Percentiles rank a stretch among this genome's conserved stretches.
These are phyloP conservation scores for Rhizopogon rudus DNA, from an alignment of 768 basidiomycete genomes.

Conservation along the genomic window DNA sequence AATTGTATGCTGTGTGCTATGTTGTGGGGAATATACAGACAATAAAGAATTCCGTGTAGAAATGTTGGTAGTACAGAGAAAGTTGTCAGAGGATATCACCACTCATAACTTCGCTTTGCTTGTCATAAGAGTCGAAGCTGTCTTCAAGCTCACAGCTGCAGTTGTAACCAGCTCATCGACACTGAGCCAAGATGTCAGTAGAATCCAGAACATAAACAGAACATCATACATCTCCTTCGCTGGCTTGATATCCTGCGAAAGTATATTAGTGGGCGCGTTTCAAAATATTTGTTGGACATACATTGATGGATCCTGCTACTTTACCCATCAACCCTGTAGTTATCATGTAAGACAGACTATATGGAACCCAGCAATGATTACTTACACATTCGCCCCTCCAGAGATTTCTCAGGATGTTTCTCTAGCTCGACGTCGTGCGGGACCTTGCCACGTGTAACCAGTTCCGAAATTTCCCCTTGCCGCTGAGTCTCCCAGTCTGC, in stretches of 20 bases:
- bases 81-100: no score
- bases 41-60: no score
- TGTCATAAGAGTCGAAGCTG: constrained; percentile 36
- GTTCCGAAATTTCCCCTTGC: constrained; percentile 49
- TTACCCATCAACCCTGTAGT: constrained; percentile 71
- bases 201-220: not conserved
- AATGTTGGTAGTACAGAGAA: no score
- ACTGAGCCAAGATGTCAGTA: constrained; percentile 31
- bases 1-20: no score
- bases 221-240: constrained; percentile 75
- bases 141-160: constrained; percentile 54
- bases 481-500: constrained; percentile 68
- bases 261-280: constrained; percentile 2
- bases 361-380: not conserved
- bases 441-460: constrained; percentile 61
- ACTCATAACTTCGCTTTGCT: constrained; percentile 46
- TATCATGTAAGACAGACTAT: constrained; percentile 2
- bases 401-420: constrained; percentile 59
- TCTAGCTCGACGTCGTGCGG: constrained; percentile 74
- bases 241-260: constrained; percentile 65
- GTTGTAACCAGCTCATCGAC: constrained; percentile 78
- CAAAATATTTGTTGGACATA: constrained; percentile 22
- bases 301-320: constrained; percentile 67
- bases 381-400: constrained; percentile 59
- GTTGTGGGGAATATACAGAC: no score